Evolutionary conservation across 139 green algal species (phyloP), one percentile per base, ranked within the genome.

Genomic region (Chlamydomonas sphaeroides): DNA sequence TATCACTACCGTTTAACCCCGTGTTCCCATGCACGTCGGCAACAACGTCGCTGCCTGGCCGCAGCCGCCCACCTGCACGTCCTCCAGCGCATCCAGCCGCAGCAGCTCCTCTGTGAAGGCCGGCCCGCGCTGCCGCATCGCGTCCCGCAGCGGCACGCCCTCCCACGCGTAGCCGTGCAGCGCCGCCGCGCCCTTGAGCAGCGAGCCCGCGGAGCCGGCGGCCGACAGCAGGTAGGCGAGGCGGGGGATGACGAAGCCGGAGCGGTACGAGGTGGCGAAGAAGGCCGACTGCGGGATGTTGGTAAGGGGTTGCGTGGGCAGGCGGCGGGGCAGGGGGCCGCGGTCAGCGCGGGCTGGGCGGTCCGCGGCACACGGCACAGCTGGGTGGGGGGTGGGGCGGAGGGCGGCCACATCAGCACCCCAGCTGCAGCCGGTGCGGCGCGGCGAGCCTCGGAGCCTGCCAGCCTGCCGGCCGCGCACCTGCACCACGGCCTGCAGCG

Each of bases 401-500:
- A n/a, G n/a, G n/a, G n/a, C n/a, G n/a, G n/a, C n/a, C n/a, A n/a
- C n/a, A n/a, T n/a, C n/a, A n/a, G n/a, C n/a, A n/a, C n/a, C n/a
- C n/a, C n/a, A n/a, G n/a, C n/a, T n/a, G n/a, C n/a, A n/a, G n/a
- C n/a, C n/a, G n/a, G n/a, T n/a, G n/a, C n/a, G n/a, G n/a, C n/a
- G n/a, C n/a, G n/a, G n/a, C n/a, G n/a, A n/a, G n/a, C n/a, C n/a
- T n/a, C n/a, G n/a, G n/a, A n/a, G n/a, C n/a, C n/a, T n/a, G n/a
- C n/a, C n/a, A n/a, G n/a, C n/a, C n/a, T n/a, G n/a, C n/a, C n/a
- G n/a, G n/a, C n/a, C 38, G 1, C 68, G 3, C 48, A 80, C 74
- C 74, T 80, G 74, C 74, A 62, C 59, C 5, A 80, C 25, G n/a
- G 17, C 76, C 63, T 83, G 76, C 39, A 36, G 42, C 76, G 53